Evolutionary conservation across 208 protist genomes (phyloP).

Genomic region (Leishmania mexicana): DNA sequence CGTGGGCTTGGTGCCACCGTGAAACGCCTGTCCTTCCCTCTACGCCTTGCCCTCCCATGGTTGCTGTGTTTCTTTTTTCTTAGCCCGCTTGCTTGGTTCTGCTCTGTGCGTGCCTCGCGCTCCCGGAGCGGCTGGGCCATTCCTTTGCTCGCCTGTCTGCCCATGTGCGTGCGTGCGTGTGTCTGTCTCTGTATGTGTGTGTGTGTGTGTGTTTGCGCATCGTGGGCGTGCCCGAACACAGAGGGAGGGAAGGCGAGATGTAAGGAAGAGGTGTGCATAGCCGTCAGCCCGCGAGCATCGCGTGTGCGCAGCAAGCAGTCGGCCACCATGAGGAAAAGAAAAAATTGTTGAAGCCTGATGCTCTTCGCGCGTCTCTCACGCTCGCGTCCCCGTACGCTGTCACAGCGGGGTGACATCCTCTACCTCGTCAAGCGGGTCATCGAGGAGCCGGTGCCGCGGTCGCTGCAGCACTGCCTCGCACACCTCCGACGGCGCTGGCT

Average conservation of each 20-base stretch:
- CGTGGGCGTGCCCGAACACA: neutral
- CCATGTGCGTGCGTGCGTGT: neutral
- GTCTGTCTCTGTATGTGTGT: neutral
- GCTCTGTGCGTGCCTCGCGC: neutral
- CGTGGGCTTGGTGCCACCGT: neutral
- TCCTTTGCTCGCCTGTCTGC: neutral
- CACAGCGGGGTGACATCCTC: constrained; percentile 62
- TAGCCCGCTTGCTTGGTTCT: neutral
- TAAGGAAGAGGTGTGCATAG: neutral
- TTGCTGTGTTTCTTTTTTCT: neutral
- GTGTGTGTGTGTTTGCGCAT: neutral
- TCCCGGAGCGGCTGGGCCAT: neutral
- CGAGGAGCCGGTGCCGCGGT: constrained; percentile 7
- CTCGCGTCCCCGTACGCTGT: neutral
- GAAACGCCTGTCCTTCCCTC: too few relatives aligned
- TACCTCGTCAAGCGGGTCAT: constrained; percentile 33
- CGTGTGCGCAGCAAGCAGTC: neutral
- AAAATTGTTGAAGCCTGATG: neutral
- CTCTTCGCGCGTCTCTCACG: neutral
- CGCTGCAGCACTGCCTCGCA: constrained; percentile 20
- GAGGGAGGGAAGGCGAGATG: neutral
- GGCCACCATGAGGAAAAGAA: neutral
- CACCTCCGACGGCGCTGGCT: constrained; percentile 6
- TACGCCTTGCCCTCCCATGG: neutral
- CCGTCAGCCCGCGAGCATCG: neutral